Conservation (phyloP, 2,329 filamentous ascomycete species). For the Fusarium compactum region DNA sequence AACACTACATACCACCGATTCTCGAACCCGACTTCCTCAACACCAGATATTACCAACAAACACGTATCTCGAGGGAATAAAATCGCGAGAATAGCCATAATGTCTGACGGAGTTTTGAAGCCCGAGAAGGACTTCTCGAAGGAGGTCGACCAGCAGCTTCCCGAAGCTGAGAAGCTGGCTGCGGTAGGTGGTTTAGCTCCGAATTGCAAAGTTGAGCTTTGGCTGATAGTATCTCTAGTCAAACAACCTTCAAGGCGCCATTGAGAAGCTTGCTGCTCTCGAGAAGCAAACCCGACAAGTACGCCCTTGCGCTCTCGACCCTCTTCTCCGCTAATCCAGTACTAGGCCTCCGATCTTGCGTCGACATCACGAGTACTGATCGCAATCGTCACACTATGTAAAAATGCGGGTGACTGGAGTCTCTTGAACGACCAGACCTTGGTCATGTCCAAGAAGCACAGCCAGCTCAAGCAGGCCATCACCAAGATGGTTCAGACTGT, state of each 20-base stretch:
- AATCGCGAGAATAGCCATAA: slow-evolving; percentile 54
- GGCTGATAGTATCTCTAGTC: slow-evolving; percentile 58
- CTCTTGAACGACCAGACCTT: slow-evolving; percentile 96
- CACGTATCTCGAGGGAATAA: slow-evolving; percentile 14
- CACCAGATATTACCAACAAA: neutral
- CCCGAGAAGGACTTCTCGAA: slow-evolving; percentile 99
- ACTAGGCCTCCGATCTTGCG: slow-evolving; percentile 90
- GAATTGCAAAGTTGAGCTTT: neutral
- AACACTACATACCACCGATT: slow-evolving; percentile 33
- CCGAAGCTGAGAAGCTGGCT: slow-evolving; percentile 89
- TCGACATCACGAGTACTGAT: slow-evolving; percentile 92
- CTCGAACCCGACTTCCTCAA: neutral
- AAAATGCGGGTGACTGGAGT: slow-evolving; percentile 91
- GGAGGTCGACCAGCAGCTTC: slow-evolving; percentile 91
- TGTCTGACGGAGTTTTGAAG: slow-evolving; percentile 88
- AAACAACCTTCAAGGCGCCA: slow-evolving; percentile 81
- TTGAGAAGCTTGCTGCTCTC: slow-evolving; percentile 90
- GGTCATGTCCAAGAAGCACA: slow-evolving; percentile 98
- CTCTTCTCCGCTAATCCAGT: slow-evolving; percentile 31
- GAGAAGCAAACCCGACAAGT: slow-evolving; percentile 99
- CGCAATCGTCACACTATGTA: slow-evolving; percentile 92
- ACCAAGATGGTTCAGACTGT: slow-evolving; percentile 99
- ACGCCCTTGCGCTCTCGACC: slow-evolving; percentile 45
- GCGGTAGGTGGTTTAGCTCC: slow-evolving; percentile 70
- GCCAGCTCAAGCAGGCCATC: slow-evolving; percentile 98